Evolutionary conservation across 2,329 filamentous ascomycete species (phyloP), one percentile per base, ranked within the genome.

Genomic region (Harringtonia lauricola): DNA sequence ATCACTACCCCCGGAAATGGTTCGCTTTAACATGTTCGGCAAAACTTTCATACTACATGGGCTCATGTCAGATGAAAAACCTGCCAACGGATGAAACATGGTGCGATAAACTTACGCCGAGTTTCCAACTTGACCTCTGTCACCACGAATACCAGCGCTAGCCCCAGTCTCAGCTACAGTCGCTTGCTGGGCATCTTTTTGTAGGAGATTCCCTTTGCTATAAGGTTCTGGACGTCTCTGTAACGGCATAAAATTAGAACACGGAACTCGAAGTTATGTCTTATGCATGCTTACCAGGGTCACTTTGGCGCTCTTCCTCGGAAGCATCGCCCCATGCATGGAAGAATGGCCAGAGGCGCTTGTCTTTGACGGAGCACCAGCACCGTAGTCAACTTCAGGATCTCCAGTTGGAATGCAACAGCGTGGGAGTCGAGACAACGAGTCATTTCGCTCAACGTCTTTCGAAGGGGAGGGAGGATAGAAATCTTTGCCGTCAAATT

Each of bases 401-500:
- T 43, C 30, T 15, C 40, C 40, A 22, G 40, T 39, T 8, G 46
- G 43, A 13, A 50, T 31, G 8, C 30, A 41, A 1, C 41, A 42
- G 5, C 8, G 30, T 3, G 40, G 9, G 6, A 41, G 10, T 22
- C 26, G 4, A 18, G 15, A 18, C 33, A 13, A n/a, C n/a, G 22
- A 24, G 9, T 36, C 43, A 13, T 34, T 39, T 2, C 34, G 28
- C 2, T 24, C 17, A 2, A 13, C 12, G 3, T 45, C 34, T n/a
- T 37, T 44, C 12, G 18, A 24, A 2, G 74, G 72, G 1, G 76
- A 79, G 3, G 73, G 61, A 26, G 71, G 73, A 48, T 79, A 81
- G 51, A 81, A 81, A 54, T 80, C 68, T 55, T 76, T 79, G 21
- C 78, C 76, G 50, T 81, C 76, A 51, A 77, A 82, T 56, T 76